Conservation (phyloP, 345 rosid genomes). For the Populus euphratica region DNA sequence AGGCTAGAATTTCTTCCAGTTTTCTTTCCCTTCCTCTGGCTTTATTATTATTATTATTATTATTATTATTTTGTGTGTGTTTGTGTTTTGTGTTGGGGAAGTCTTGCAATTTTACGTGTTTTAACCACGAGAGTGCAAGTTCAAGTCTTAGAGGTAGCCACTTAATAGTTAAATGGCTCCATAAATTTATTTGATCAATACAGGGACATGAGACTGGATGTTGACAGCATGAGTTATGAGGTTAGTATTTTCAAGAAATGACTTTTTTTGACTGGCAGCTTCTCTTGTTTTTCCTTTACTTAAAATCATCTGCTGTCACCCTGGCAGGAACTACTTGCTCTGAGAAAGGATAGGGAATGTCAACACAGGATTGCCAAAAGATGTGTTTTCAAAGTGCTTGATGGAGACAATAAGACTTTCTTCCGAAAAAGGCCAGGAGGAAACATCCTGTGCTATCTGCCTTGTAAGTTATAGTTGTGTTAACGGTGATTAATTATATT, state of each 20-base stretch:
- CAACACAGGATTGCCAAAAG: conserved; percentile 34
- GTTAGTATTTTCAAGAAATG: conserved; percentile 25
- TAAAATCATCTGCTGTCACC: not conserved
- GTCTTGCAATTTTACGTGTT: not conserved
- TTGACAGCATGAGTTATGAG: conserved; percentile 88
- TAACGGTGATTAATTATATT: not conserved
- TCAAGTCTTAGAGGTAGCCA: not conserved
- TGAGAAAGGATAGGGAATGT: conserved; percentile 41
- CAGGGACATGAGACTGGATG: conserved; percentile 80
- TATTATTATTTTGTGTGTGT: not conserved
- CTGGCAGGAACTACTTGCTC: conserved; percentile 38
- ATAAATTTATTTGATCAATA: conserved; percentile 63
- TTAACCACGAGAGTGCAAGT: not conserved
- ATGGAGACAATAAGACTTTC: conserved; percentile 8
- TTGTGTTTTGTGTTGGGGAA: too few species aligned
- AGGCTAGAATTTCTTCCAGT: not conserved
- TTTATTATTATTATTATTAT: not conserved
- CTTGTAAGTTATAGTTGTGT: conserved; percentile 26
- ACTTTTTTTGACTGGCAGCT: not conserved
- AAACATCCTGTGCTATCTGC: conserved; percentile 31
- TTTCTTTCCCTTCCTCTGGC: not conserved
- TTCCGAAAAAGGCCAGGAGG: conserved; percentile 13
- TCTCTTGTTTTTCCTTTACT: not conserved
- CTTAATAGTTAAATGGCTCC: conserved; percentile 35
- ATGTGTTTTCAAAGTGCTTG: conserved; percentile 28